Base-by-base conservation (phyloP, 2,329 filamentous ascomycete species). In the Colletotrichum ledebouriae region DNA sequence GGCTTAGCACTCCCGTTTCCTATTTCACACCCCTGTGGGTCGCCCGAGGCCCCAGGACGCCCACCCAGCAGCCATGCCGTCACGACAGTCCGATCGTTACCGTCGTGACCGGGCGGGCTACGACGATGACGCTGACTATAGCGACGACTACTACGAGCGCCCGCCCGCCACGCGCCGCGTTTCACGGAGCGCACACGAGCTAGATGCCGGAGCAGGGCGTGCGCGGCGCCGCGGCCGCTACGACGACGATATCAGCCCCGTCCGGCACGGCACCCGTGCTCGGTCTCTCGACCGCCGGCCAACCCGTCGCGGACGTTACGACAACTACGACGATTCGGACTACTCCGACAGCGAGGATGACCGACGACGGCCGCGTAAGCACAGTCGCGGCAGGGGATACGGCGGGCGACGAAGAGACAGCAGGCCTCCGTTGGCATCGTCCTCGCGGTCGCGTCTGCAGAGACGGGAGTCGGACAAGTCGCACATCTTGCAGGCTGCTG, bases 401-500 rank as follows among this genome's bases (percentile, higher is more conserved):
- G 22, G 29, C 42, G 12, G 52, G 15, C 59, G 47, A 3, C 46
- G 57, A 25, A 29, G 10, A 15, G 67, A 44, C 6, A 55, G 42
- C 47, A 68, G 34, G n/a, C 25, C 7, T 37, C 47, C 7, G 41
- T 22, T 20, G 25, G 37, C 53, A 7, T 55, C 67, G 15, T 41
- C 39, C 9, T 52, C 60, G 34, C 55, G 55, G 22, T 22, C 41
- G 25, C n/a, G 33, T 9, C 44, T 15, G 6, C 33, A 49, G 41
- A n/a, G 58, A 3, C 29, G 47, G 9, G 58, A 67, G 6, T n/a
- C 60, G 46, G 59, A 57, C 15, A 59, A 53, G 41, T 50, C 65
- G 13, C 50, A 63, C 17, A 70, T 69, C 11, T 33, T 71, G 20
- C 62, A 69, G 49, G 68, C 67, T 7, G 70, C 68, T 0, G 69